Evolutionary conservation across 768 basidiomycete genomes (phyloP), one percentile per base, ranked within the genome.

Genomic region (Boletus vermiculosoides): DNA sequence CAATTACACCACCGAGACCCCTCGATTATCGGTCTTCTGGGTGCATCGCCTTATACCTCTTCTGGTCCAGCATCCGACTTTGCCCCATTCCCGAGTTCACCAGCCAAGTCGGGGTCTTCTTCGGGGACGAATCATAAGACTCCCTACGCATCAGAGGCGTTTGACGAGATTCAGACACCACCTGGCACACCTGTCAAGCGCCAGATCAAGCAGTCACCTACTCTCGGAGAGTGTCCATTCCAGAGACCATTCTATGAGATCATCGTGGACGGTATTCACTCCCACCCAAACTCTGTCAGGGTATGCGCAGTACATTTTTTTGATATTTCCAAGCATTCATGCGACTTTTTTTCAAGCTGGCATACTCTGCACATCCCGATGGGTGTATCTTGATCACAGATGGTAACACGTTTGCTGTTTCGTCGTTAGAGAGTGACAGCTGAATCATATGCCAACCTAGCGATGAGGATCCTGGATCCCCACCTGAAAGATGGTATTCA

Each of bases 231-330:
- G 62, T 48, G 66, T 39, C 66, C 72, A 22, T 84, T 85, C 73
- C 78, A 78, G 63, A 76, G 91, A 60, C 94, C 94, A 15, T 95
- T 84, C 72, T 96, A 91, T 65, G 92, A 88, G 52, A 76, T 95
- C 52, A 96, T 95, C 59, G 92, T 92, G 8, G 94, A 96, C 68
- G 94, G 93, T 1, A 84, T 94, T 52, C 94, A 96, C 67, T 90
- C 85, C 13, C 93, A 95, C 71, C 93, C 94, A 16, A 91, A 93
- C 69, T 91, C 91, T 44, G 90, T 95, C 55, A 78, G 90, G 64
- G 89, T 94, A 71, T 54, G 86, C 76, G 44, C 40, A 6, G 7
- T 44, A 11, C n/a, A 15, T 3, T 36, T 15, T 4, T 50, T 16
- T 30, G 20, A 23, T 50, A 34, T 23, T 33, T 30, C 28, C 34